Evolutionary conservation across 495 filamentous ascomycete species (phyloP).

Genomic region (Penicillium chermesinum): DNA sequence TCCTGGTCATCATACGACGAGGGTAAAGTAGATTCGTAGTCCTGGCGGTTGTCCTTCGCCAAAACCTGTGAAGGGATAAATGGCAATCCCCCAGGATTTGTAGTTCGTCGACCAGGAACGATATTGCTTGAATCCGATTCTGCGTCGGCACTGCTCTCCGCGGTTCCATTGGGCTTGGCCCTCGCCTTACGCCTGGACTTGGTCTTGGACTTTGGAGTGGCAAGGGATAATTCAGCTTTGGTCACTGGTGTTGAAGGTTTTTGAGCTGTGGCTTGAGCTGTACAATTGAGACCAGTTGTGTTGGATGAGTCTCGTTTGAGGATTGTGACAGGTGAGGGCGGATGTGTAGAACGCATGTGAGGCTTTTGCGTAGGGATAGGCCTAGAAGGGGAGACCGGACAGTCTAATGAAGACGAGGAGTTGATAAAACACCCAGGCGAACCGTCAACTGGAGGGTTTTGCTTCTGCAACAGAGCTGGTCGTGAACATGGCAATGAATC

Average conservation of each 20-base stretch:
- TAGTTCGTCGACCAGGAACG: conserved; percentile 30
- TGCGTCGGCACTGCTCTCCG: conserved; percentile 25
- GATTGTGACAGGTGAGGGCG: not conserved
- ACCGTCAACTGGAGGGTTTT: too few species aligned
- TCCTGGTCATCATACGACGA: conserved; percentile 38
- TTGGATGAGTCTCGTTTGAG: not conserved
- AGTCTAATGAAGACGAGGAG: not conserved
- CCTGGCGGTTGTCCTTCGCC: conserved; percentile 6
- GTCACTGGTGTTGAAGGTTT: not conserved
- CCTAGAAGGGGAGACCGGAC: not conserved
- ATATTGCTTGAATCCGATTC: conserved; percentile 32
- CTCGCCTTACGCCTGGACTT: not conserved
- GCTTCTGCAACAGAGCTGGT: not conserved
- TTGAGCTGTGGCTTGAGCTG: not conserved
- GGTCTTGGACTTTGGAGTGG: not conserved
- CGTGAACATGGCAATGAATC: not conserved
- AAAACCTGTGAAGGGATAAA: conserved; percentile 32
- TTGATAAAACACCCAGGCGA: not conserved
- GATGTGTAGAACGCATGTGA: not conserved
- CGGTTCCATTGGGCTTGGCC: not conserved
- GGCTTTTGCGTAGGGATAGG: not conserved
- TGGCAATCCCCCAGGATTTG: conserved; percentile 16
- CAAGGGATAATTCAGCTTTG: not conserved
- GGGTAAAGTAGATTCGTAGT: conserved; percentile 28
- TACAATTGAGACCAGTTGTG: not conserved